These are phyloP conservation scores for Chenopodium suecicum DNA, from an alignment of 148 eudicot genomes.

Conservation along the genomic window DNA sequence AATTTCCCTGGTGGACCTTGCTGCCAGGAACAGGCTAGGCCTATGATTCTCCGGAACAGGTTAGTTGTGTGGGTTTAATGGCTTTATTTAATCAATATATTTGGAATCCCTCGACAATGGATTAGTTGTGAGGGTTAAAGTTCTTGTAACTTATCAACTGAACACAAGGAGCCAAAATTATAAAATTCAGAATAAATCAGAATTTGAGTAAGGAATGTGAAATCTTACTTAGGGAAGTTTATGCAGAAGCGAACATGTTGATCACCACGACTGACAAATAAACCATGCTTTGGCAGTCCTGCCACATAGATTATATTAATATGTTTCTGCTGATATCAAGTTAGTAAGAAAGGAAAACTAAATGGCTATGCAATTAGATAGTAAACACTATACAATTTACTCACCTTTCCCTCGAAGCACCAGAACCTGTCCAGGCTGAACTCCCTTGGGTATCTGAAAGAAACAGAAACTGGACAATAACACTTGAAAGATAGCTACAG, in stretches of 20 bases:
- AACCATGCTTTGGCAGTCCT: conserved; percentile 86
- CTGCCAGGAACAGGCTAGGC: background rate
- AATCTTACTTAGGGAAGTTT: conserved; percentile 70
- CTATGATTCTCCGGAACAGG: background rate
- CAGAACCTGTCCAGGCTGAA: conserved; percentile 80
- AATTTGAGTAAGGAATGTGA: background rate
- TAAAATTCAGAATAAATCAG: no score
- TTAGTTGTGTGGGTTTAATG: background rate
- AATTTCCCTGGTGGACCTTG: background rate
- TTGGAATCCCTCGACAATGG: no score
- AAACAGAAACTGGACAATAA: conserved; percentile 1
- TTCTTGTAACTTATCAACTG: background rate
- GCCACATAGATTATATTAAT: conserved; percentile 22
- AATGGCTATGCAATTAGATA: background rate
- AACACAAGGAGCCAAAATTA: background rate
- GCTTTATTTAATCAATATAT: no score
- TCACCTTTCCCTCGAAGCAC: conserved; percentile 81
- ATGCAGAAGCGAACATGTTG: conserved; percentile 78
- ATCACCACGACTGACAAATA: conserved; percentile 69
- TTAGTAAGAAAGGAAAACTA: background rate
- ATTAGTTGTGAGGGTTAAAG: background rate
- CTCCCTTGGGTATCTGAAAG: conserved; percentile 83
- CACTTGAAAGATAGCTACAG: background rate
- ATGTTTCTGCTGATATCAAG: background rate
- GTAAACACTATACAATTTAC: background rate